Evolutionary conservation across 108 stramenopile species (phyloP), one percentile per base, ranked within the genome.

Genomic region (Phaeodactylum tricornutum): DNA sequence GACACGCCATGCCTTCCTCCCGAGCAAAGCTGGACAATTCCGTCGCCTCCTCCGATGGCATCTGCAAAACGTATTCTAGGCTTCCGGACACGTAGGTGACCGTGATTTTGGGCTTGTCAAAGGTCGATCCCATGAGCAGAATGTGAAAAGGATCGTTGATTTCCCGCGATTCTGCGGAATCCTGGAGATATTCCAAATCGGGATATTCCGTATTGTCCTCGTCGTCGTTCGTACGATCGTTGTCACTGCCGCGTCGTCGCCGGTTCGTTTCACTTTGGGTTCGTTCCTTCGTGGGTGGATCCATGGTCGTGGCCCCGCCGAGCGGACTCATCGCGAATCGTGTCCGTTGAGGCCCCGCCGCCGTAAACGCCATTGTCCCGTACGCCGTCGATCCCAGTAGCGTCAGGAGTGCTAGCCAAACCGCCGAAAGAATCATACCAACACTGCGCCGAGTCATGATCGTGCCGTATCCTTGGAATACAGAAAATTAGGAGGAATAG

Each of bases 111-210:
- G 62, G 57, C 29, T 81, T 66, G 8, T 62, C 61, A 55, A 75
- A 89, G 29, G 87, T 89, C 11, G 39, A 55, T 23, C 68, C 74
- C 21, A 89, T 31, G 0, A 89, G 43, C n/a, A 89, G 50, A 34
- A 89, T 89, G 60, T 89, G 87, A 40, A 73, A 89, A 12, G 87
- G 87, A 61, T 84, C 87, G 15, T 80, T 66, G 40, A 57, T 64
- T 29, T 84, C 77, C 12, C 87, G 66, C 1, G 71, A 64, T 27
- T 60, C 62, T 6, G 46, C 29, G 4, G 24, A 42, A 35, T 85
- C 87, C 19, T 79, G 73, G 8, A 80, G 38, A 55, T 76, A 89
- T 50, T 89, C 87, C 28, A 89, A 50, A 3, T 81, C 75, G 15
- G 66, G 74, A 16, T 71, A 35, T 9, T 49, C 55, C 2, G 62